Evolutionary conservation across 768 basidiomycete genomes (phyloP), one percentile per base, ranked within the genome.

Genomic region (Clitopilus hobsonii): DNA sequence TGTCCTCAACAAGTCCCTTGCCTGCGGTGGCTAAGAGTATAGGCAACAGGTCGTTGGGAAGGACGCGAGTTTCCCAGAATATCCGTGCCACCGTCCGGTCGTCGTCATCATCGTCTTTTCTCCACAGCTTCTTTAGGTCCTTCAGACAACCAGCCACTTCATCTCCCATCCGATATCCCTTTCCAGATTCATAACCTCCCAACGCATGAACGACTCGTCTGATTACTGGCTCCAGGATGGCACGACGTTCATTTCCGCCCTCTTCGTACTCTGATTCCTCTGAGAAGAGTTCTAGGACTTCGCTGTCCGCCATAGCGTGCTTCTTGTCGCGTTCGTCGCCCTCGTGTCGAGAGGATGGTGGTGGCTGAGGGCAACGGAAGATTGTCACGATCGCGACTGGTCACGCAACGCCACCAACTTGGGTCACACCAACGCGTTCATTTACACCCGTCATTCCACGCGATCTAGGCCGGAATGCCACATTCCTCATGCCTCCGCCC

Each of bases 51-150:
- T 98, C 96, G 59, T 92, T 94, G 6, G 84, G 79, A 16, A 98
- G 74, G 24, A 94, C 82, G 16, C 91, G 84, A n/a, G 88, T 84
- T 59, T 91, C 86, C 82, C 87, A 91, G 67, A 98, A 89, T 55
- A 98, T 89, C 38, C 94, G 85, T 3, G 96, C 94, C 1, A 98
- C 89, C 0, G 94, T 98, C 16, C 97, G 84, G 66, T 95, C 94
- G 67, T 98, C 96, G 69, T 99, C 97, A 0, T 87, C 88, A 64
- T 98, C 97, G 69, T 99, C 97, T 69, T 92, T 89, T 51, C 95
- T 74, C 97, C 96, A 98, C 49, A 96, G 80, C 61, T 86, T 91
- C 74, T 98, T 98, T 57, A 99, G 77, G 68, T 98, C 97, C 62
- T 91, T 91, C 61, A 99, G 69, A 69, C 94, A 96, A 1, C 89